phyloP scores from a whole-genome alignment of 352 stramenopile genomes.

The Plasmopara muralis region DNA sequence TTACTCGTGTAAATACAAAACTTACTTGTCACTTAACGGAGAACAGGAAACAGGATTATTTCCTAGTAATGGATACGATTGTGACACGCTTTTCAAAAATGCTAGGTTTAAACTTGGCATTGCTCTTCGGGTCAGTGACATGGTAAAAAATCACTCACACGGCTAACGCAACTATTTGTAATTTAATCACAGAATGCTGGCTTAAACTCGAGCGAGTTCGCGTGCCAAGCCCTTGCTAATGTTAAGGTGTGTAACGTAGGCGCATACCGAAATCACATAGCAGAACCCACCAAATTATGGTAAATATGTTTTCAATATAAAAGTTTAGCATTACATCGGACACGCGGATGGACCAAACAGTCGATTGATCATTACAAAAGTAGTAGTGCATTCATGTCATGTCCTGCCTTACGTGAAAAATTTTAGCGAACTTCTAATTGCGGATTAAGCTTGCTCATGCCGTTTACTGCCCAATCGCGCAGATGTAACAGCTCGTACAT shows the following conservation, averaged over 20 bases:
- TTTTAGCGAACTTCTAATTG: slow-evolving; percentile 24
- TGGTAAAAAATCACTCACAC: not conserved
- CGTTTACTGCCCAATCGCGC: slow-evolving; percentile 27
- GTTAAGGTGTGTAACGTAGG: slow-evolving; percentile 67
- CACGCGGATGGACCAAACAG: too few species aligned
- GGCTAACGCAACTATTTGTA: not conserved
- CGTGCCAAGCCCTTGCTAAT: slow-evolving; percentile 51
- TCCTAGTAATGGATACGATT: slow-evolving; percentile 68
- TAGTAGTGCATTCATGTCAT: too few species aligned
- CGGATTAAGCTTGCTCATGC: slow-evolving; percentile 22
- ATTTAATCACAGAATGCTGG: slow-evolving; percentile 39
- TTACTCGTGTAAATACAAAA: not conserved
- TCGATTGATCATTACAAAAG: too few species aligned
- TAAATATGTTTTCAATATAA: slow-evolving; percentile 13
- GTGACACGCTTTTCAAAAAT: slow-evolving; percentile 72
- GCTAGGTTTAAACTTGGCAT: slow-evolving; percentile 75
- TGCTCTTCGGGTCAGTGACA: slow-evolving; percentile 41
- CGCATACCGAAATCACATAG: slow-evolving; percentile 57
- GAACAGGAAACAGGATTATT: slow-evolving; percentile 65
- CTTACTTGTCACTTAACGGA: not conserved
- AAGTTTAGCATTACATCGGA: too few species aligned
- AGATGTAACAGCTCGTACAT: slow-evolving; percentile 5
- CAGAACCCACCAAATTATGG: slow-evolving; percentile 56
- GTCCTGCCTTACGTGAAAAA: too few species aligned
- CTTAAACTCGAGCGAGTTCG: slow-evolving; percentile 57